Percentiles rank a stretch among this genome's conserved stretches.
These are phyloP conservation scores for Aspergillus vadensis DNA, from an alignment of 2,329 filamentous ascomycete genomes.

Conservation along the genomic window DNA sequence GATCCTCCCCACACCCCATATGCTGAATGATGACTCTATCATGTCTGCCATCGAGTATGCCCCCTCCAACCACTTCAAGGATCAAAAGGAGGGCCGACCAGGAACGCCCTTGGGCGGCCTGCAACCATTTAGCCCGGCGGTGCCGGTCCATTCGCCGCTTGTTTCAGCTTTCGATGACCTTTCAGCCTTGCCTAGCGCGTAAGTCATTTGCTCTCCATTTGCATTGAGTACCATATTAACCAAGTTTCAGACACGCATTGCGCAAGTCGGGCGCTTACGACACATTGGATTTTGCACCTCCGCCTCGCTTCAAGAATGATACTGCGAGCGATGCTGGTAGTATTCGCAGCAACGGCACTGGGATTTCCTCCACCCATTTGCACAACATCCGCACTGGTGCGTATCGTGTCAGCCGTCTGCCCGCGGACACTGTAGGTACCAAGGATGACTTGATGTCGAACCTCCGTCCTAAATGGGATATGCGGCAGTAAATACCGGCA, in stretches of 20 bases:
- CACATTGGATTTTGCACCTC: constrained; percentile 53
- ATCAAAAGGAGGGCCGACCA: constrained; percentile 68
- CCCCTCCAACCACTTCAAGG: constrained; percentile 68
- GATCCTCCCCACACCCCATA: constrained; percentile 80
- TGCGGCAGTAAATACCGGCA: constrained; percentile 37
- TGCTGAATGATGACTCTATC: constrained; percentile 81
- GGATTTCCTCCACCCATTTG: constrained; percentile 70
- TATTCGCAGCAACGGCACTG: constrained; percentile 71
- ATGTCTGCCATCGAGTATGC: constrained; percentile 78
- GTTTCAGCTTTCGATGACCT: constrained; percentile 86
- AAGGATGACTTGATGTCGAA: constrained; percentile 65
- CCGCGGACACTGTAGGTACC: constrained; percentile 78
- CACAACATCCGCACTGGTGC: constrained; percentile 77
- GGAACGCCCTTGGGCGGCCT: constrained; percentile 61
- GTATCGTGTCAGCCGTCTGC: constrained; percentile 82
- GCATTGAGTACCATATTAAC: constrained; percentile 21
- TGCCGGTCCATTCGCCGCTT: constrained; percentile 76
- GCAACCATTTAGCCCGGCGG: constrained; percentile 71
- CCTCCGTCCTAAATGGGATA: constrained; percentile 59
- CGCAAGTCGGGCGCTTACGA: constrained; percentile 53
- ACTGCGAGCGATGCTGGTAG: constrained; percentile 49
- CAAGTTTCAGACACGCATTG: constrained; percentile 44
- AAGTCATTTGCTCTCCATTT: constrained; percentile 52
- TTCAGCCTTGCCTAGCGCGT: constrained; percentile 82
- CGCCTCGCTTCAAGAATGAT: constrained; percentile 50